Evolutionary conservation across 2,329 filamentous ascomycete genomes (phyloP), one percentile per base, ranked within the genome.

Genomic region (Talaromyces funiculosus): DNA sequence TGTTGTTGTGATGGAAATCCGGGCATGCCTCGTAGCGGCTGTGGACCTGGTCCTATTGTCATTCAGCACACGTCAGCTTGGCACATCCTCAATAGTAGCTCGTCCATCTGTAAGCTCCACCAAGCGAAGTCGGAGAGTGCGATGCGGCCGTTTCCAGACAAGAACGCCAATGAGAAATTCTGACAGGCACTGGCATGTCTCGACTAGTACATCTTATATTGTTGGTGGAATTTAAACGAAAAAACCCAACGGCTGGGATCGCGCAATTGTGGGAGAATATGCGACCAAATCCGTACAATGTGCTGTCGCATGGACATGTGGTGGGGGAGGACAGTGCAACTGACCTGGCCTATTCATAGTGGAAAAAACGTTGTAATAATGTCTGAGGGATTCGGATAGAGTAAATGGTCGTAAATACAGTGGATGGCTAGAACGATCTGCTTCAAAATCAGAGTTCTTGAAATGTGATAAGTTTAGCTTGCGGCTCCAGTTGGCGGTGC

Each of bases 21-120:
- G 63, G 80, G 78, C 73, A 84, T 80, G 62, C 76, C 77, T 71
- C 81, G 79, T 65, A 84, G 69, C 65, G 78, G 75, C 72, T 82
- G 80, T 64, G 78, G 76, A 67, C 77, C 76, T 63, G 78, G 75
- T 67, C 76, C 81, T 83, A 54, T 45, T 26, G 16, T 33, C 31
- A 26, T 42, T 35, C 55, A 45, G 42, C 10, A 42, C 22, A 35
- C 7, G 14, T 54, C 26, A 51, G 47, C n/a, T 51, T n/a, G 9
- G 9, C 26, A 51, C 10, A 35, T 33, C 10, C n/a, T n/a, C n/a
- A n/a, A 51, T 18, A 20, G 35, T 22, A 35, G 10, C 29, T 20
- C 26, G n/a, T 51, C n/a, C 14, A 22, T 33, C 29, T 35, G 20
- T 45, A 51, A 63, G 59, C 40, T 57, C 49, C 62, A 61, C 63